A percentile compares a stretch with the other conserved stretches of the same genome.
Conservation (phyloP, 2,329 filamentous ascomycete species). For the Calonectria honghensis region DNA sequence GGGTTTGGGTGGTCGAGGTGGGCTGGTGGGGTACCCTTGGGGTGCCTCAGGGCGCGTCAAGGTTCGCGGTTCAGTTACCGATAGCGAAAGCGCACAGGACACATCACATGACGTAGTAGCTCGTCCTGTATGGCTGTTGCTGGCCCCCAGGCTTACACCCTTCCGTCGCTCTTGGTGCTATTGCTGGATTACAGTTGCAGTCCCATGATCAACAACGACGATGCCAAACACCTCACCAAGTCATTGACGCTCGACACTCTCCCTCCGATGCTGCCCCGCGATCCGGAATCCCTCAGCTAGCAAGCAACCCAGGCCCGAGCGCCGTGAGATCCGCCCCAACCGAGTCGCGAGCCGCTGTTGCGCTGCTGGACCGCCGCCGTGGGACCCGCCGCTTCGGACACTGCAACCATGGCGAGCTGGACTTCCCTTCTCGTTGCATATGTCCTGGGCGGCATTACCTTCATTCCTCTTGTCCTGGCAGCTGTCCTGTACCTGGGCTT, state of each 20-base stretch:
- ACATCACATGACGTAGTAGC: conserved; percentile 53
- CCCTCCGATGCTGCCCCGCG: conserved; percentile 37
- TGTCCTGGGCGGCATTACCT: conserved; percentile 90
- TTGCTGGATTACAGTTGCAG: conserved; percentile 17
- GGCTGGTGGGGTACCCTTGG: conserved; percentile 24
- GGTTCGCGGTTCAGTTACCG: conserved; percentile 7
- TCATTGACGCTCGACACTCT: conserved; percentile 27
- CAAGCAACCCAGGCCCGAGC: conserved; percentile 35
- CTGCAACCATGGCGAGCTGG: conserved; percentile 69
- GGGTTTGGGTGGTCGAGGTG: neutral
- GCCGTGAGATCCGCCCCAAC: conserved; percentile 25
- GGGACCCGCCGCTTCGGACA: conserved; percentile 48
- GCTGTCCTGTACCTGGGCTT: conserved; percentile 80
- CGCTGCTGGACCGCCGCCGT: conserved; percentile 40
- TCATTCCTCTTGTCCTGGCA: conserved; percentile 82
- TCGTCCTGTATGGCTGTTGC: conserved; percentile 34
- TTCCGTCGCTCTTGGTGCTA: neutral
- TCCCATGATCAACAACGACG: conserved; percentile 38
- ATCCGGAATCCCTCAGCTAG: conserved; percentile 33
- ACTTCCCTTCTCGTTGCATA: conserved; percentile 82
- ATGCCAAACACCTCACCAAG: conserved; percentile 28
- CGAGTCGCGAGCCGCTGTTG: conserved; percentile 30
- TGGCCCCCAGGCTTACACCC: conserved; percentile 31
- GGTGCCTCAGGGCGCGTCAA: conserved; percentile 15
- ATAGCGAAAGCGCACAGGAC: conserved; percentile 24